Base-by-base conservation (phyloP, 805 yeast genomes). In the Citeromyces nyonsensis region DNA sequence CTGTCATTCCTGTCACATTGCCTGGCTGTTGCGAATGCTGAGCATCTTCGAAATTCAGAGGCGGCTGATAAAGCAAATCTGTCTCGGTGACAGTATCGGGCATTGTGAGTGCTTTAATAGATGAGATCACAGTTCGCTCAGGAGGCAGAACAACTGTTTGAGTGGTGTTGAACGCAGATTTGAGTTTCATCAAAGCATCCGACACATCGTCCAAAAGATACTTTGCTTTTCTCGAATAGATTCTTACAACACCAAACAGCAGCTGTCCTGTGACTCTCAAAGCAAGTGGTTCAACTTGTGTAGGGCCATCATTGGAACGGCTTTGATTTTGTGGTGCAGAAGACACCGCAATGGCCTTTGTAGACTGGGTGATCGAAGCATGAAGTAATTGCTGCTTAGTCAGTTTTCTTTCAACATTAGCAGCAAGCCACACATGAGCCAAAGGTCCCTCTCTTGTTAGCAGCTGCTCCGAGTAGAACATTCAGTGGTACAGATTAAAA, bases 381-480 rank as follows among this genome's bases (percentile, higher is more conserved):
- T 69, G 74, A 31, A 83, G 58, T 29, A 77, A 60, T 47, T 81
- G 88, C 33, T 69, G 71, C 43, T 78, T 77, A 28, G 85, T 66
- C 24, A 82, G 65, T 41, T 75, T 77, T 44, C 73, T 71, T 43
- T 85, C 94, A 54, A 85, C 66, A 48, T 82, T 85, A 13, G 95
- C 88, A 7, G 95, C 95, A 30, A 85, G 61, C 95, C 95, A 85
- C 6, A 84, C 85, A 40, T 77, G 81, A 3, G 93, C 94, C 38
- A 85, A 59, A 1, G 94, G 94, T 3, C 94, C 93, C 47, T 75
- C 75, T 38, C 70, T 74, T 2, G 81, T 61, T 13, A 75, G 58
- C 24, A 73, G 50, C 32, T 60, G 59, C 33, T 68, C 73, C 2
- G 73, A 59, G 38, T 56, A 63, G 40, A 64, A 60, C 74, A 68